phyloP scores from a whole-genome alignment of 768 basidiomycete species.

The Collybia mongolica region DNA sequence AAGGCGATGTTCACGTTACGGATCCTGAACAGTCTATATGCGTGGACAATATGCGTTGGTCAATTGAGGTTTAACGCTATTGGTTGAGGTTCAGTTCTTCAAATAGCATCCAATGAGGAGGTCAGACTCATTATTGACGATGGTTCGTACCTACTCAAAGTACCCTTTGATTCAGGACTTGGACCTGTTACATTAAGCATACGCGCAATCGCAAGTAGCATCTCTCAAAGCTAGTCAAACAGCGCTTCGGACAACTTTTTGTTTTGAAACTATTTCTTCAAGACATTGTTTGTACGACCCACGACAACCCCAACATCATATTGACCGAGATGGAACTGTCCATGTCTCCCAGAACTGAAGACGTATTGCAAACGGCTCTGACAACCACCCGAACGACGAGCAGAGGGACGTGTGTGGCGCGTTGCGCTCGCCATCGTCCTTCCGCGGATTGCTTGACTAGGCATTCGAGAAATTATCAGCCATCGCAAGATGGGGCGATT shows the following conservation, averaged over 20 bases:
- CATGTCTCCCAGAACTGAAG: neutral
- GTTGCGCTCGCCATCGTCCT: slow-evolving; percentile 4
- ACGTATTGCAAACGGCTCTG: slow-evolving; percentile 15
- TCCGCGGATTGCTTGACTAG: slow-evolving; percentile 7
- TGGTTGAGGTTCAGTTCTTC: too few species aligned
- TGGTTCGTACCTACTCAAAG: too few species aligned
- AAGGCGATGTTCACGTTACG: too few species aligned
- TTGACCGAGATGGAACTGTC: slow-evolving; percentile 1
- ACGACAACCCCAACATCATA: neutral
- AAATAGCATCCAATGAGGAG: too few species aligned
- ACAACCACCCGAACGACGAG: slow-evolving; percentile 19
- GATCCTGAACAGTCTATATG: too few species aligned
- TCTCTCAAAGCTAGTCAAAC: too few species aligned
- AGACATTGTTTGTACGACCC: slow-evolving; percentile 2
- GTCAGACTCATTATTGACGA: too few species aligned
- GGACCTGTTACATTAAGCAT: too few species aligned
- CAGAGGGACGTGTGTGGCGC: neutral
- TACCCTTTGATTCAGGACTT: too few species aligned
- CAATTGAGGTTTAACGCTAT: too few species aligned
- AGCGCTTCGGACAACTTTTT: neutral
- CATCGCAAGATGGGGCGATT: slow-evolving; percentile 26
- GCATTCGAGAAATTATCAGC: slow-evolving; percentile 20
- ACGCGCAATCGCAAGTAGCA: too few species aligned
- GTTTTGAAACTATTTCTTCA: slow-evolving; percentile 1
- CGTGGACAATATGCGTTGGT: too few species aligned